phyloP scores from a whole-genome alignment of 441 rosid genomes.

The Jatropha multifida region DNA sequence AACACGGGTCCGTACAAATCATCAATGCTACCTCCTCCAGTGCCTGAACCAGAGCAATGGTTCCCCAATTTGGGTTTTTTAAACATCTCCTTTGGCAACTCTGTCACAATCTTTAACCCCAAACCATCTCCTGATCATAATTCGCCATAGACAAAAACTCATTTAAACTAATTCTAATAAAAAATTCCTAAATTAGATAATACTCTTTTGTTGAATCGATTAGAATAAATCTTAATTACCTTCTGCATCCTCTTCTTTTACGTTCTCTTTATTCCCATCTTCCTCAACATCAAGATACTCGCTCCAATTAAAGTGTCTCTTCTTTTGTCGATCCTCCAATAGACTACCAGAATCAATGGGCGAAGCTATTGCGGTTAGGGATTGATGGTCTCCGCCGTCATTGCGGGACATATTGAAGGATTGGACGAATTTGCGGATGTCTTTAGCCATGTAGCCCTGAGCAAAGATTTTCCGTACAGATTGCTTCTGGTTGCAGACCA shows the following conservation, averaged over 20 bases:
- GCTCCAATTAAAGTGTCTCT: slow-evolving; percentile 61
- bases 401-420: slow-evolving; percentile 75
- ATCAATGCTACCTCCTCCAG: background rate
- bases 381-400: background rate
- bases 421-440: slow-evolving; percentile 72
- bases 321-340: slow-evolving; percentile 15
- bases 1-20: slow-evolving; percentile 32
- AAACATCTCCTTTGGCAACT: slow-evolving; percentile 40
- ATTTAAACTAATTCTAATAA: no score
- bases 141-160: background rate
- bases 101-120: slow-evolving; percentile 49
- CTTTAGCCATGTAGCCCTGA: slow-evolving; percentile 60
- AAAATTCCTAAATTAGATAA: background rate
- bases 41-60: slow-evolving; percentile 11
- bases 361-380: background rate
- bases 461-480: slow-evolving; percentile 65
- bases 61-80: slow-evolving; percentile 50
- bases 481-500: slow-evolving; percentile 79
- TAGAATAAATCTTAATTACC: background rate
- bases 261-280: slow-evolving; percentile 4
- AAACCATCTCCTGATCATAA: slow-evolving; percentile 26
- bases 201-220: background rate
- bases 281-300: slow-evolving; percentile 48
- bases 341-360: background rate
- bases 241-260: slow-evolving; percentile 22